phyloP scores from a whole-genome alignment of 768 basidiomycete genomes.

The Tremella fuciformis region DNA sequence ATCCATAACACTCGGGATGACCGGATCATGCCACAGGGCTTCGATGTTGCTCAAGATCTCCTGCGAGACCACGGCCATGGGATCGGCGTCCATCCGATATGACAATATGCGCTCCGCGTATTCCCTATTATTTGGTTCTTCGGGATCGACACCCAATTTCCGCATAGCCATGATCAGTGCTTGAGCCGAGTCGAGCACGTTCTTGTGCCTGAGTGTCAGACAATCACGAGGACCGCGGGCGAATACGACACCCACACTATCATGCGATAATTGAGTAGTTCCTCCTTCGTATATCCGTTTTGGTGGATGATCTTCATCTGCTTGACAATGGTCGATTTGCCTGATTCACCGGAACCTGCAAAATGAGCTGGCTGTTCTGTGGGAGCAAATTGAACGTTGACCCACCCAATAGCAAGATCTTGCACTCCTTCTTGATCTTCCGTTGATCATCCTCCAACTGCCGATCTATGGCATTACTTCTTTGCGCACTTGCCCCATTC shows the following conservation, averaged over 20 bases:
- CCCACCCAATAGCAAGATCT: constrained; percentile 86
- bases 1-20: constrained; percentile 55
- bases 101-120: constrained; percentile 55
- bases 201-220: constrained; percentile 40
- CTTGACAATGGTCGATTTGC: constrained; percentile 93
- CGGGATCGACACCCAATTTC: constrained; percentile 77
- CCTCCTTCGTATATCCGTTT: constrained; percentile 75
- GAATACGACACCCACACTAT: constrained; percentile 63
- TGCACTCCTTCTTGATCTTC: constrained; percentile 81
- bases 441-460: constrained; percentile 80
- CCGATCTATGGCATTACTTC: constrained; percentile 64
- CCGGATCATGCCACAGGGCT: constrained; percentile 56
- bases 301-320: constrained; percentile 99
- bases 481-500: constrained; percentile 35
- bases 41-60: constrained; percentile 55
- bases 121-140: constrained; percentile 54
- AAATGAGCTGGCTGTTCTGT: not conserved
- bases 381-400: constrained; percentile 15
- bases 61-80: constrained; percentile 41
- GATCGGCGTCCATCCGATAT: constrained; percentile 53
- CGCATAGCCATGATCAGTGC: constrained; percentile 80
- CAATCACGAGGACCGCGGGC: not conserved
- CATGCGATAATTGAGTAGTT: constrained; percentile 71
- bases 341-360: constrained; percentile 87
- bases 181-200: constrained; percentile 85